Evolutionary conservation across 306 rosid species (phyloP).

Genomic region (Prunus kanzakura): DNA sequence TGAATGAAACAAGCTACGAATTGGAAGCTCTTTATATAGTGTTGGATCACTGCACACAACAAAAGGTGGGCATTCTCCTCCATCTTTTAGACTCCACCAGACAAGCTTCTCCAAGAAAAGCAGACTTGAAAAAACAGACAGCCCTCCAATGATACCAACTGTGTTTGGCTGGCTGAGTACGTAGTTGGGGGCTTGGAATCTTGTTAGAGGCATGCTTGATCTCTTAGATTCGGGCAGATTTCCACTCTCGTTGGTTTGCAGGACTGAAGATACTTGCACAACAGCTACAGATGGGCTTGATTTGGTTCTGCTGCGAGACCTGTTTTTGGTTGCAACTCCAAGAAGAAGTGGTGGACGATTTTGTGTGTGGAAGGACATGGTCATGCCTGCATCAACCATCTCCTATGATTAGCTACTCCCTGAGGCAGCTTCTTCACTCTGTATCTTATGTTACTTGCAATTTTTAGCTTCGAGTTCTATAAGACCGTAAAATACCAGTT

Average conservation of each 20-base stretch:
- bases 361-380: conserved; percentile 32
- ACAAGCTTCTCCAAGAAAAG: conserved; percentile 85
- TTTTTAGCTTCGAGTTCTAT: not conserved
- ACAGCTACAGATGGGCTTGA: conserved; percentile 22
- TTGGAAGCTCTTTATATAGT: conserved; percentile 40
- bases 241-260: conserved; percentile 44
- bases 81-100: conserved; percentile 60
- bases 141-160: conserved; percentile 75
- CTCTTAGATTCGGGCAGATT: conserved; percentile 28
- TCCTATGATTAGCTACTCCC: not conserved
- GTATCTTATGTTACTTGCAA: not conserved
- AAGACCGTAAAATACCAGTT: not conserved
- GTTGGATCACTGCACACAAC: conserved; percentile 69
- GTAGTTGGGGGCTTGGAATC: conserved; percentile 21
- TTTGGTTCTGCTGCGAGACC: conserved; percentile 26
- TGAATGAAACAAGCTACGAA: conserved; percentile 30
- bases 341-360: conserved; percentile 31
- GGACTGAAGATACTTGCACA: conserved; percentile 38
- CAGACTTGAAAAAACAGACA: conserved; percentile 64
- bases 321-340: conserved; percentile 26
- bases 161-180: conserved; percentile 61
- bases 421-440: no score
- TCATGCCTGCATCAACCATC: conserved; percentile 38
- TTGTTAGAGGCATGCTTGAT: conserved; percentile 27
- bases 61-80: conserved; percentile 66